A percentile compares a stretch with the other conserved stretches of the same genome.
Evolutionary conservation across 495 filamentous ascomycete genomes (phyloP).

Genomic region (Talaromyces proteolyticus): DNA sequence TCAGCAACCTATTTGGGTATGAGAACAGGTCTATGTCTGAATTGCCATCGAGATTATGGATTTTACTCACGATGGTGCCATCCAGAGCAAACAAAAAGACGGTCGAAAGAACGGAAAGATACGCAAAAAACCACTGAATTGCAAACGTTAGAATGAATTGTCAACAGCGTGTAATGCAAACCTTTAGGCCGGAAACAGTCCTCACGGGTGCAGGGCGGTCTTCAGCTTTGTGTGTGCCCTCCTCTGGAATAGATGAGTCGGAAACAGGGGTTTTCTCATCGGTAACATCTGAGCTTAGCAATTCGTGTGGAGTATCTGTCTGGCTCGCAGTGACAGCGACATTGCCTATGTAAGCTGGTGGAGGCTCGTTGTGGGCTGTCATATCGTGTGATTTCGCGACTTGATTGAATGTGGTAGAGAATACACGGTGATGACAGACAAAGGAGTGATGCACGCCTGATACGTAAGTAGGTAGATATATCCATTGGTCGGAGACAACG

Average conservation of each 20-base stretch:
- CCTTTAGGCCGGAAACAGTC: neutral
- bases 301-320: neutral
- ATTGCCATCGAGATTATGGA: neutral
- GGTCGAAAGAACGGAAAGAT: constrained; percentile 38
- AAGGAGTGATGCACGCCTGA: neutral
- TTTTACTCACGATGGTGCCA: constrained; percentile 46
- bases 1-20: constrained; percentile 32
- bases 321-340: neutral
- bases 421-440: neutral
- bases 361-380: neutral
- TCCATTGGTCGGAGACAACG: too few species aligned
- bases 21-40: neutral
- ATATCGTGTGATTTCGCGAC: too few species aligned
- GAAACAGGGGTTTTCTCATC: neutral
- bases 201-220: neutral
- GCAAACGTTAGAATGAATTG: neutral
- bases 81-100: constrained; percentile 53
- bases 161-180: neutral
- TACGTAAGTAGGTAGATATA: neutral
- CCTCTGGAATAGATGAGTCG: neutral
- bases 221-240: neutral
- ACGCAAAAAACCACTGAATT: constrained; percentile 32
- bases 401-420: neutral
- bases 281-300: neutral
- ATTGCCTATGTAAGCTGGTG: neutral